Conservation (phyloP, 805 yeast species). For the Alloascoidea africana region DNA sequence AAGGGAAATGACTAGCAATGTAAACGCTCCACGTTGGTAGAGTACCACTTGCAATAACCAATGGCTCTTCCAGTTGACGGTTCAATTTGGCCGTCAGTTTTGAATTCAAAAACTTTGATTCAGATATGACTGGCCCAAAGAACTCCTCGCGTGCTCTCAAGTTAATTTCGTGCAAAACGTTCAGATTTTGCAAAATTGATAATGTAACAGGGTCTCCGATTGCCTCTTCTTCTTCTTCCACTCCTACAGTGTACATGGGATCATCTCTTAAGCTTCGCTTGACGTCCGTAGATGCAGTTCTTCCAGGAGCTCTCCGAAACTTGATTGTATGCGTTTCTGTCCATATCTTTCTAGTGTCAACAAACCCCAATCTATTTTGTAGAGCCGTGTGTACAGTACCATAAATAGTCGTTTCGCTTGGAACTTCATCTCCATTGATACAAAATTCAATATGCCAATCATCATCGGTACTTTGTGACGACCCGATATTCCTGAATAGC, state of each 20-base stretch:
- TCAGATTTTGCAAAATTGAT: conserved; percentile 32
- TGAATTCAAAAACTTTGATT: conserved; percentile 43
- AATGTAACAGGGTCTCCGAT: conserved; percentile 4
- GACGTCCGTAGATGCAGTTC: neutral
- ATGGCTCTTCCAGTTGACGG: conserved; percentile 79
- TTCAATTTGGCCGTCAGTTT: conserved; percentile 77
- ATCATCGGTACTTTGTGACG: conserved; percentile 6
- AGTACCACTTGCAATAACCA: conserved; percentile 74
- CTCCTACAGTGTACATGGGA: neutral
- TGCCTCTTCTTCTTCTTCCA: neutral
- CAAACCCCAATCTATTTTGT: neutral
- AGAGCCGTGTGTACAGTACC: conserved; percentile 45
- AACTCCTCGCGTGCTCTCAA: conserved; percentile 12
- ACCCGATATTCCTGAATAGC: no score
- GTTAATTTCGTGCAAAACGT: conserved; percentile 27
- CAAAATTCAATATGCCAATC: conserved; percentile 37
- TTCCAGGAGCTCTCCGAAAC: conserved; percentile 20
- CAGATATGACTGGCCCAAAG: conserved; percentile 7
- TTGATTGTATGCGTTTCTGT: conserved; percentile 33
- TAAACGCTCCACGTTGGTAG: conserved; percentile 75
- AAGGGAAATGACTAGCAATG: conserved; percentile 62
- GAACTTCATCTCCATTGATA: conserved; percentile 39
- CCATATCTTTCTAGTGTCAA: conserved; percentile 30
- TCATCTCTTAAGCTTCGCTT: neutral
- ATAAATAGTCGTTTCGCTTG: conserved; percentile 55